Percentiles rank a stretch among this genome's conserved stretches.
These are phyloP conservation scores for Raphanus raphanistrum DNA, from an alignment of 345 rosid genomes.

Conservation along the genomic window DNA sequence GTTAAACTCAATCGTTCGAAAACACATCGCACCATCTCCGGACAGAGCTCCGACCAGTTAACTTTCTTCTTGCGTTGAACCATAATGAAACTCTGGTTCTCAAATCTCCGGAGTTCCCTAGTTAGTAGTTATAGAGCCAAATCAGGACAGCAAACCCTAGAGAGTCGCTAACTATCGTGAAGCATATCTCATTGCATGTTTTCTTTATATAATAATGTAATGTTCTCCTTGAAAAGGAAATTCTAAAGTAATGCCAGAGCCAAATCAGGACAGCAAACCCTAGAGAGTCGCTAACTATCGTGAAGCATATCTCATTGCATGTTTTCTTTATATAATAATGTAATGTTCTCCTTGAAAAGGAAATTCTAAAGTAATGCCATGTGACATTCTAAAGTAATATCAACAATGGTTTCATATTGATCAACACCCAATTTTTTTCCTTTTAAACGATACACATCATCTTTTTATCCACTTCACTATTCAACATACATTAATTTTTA, in stretches of 20 bases:
- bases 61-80: not conserved
- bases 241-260: too few species aligned
- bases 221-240: too few species aligned
- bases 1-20: not conserved
- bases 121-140: not conserved
- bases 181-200: not conserved
- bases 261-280: not conserved
- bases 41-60: constrained; percentile 13
- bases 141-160: not conserved
- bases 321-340: too few species aligned
- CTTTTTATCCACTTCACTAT: too few species aligned
- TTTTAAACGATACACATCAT: too few species aligned
- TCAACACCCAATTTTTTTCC: too few species aligned
- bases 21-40: constrained; percentile 3
- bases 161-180: not conserved
- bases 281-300: not conserved
- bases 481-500: too few species aligned
- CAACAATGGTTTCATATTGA: too few species aligned
- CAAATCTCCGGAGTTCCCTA: not conserved
- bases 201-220: too few species aligned
- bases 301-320: not conserved
- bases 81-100: not conserved
- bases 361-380: too few species aligned
- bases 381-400: too few species aligned
- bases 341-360: too few species aligned